Evolutionary conservation across 2,329 filamentous ascomycete genomes (phyloP), one percentile per base, ranked within the genome.

Genomic region (Aspergillus cejpii): DNA sequence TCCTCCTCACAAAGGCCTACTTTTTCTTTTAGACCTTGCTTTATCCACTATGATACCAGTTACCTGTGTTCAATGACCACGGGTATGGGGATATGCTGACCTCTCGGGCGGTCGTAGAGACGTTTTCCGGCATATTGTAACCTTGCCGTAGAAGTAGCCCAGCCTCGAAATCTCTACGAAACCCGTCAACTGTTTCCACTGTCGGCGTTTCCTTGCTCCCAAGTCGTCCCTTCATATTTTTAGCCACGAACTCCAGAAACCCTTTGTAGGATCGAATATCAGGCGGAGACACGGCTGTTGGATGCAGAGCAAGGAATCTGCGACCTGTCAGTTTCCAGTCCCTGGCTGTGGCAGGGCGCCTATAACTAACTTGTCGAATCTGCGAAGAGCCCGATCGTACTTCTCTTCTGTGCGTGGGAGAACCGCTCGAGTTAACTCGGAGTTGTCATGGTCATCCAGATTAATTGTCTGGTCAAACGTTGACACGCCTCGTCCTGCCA

Each of bases 241-340:
- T 43, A 20, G 34, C 36, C 23, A 40, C 23, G 37, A 45, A 36
- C 36, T 40, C 43, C 29, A 45, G 37, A 29, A 45, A 45, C 10
- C 37, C 37, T 40, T 45, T 45, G 19, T 45, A 45, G 21, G 43
- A 40, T 36, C 29, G 21, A 36, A 45, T 40, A 45, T 40, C 37
- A 29, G 43, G 43, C 31, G 43, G 43, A 26, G 43, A 45, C 15
- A 45, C 43, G 21, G 43, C 29, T 42, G 28, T 31, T 27, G 8
- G 26, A 12, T 27, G 8, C 26, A 27, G 26, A 27, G 26, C 26
- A 27, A 27, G 26, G 26, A 27, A 27, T 27, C 26, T 27, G 26
- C 8, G 8, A 12, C 12, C 26, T 42, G 14, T 43, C n/a, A 43
- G 41, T 43, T 20, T 43, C 41, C 12, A 37, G 33, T 43, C 31